These are phyloP conservation scores for Globisporangium abappressorium DNA, from an alignment of 352 stramenopile genomes.

Conservation along the genomic window DNA sequence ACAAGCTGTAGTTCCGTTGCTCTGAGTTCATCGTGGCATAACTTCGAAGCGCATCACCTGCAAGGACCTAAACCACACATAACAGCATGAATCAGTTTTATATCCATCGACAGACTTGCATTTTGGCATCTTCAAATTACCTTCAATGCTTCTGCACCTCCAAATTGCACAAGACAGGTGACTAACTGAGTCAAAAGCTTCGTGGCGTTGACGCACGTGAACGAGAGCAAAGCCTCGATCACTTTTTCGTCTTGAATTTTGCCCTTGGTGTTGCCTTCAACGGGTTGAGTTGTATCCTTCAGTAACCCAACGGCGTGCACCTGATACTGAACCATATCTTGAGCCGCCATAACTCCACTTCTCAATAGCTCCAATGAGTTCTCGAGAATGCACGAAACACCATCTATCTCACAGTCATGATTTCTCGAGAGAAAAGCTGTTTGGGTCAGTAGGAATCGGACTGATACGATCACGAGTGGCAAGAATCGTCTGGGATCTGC, in stretches of 20 bases:
- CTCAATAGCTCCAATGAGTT: slow-evolving; percentile 19
- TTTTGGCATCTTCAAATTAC: slow-evolving; percentile 17
- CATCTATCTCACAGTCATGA: slow-evolving; percentile 30
- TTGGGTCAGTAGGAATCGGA: slow-evolving; percentile 42
- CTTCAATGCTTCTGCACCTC: slow-evolving; percentile 39
- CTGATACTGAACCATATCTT: not conserved
- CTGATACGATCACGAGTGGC: slow-evolving; percentile 25
- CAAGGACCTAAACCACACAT: slow-evolving; percentile 20
- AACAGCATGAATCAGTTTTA: slow-evolving; percentile 3
- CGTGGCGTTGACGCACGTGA: slow-evolving; percentile 21
- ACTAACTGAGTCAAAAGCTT: slow-evolving; percentile 31
- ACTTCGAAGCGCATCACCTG: slow-evolving; percentile 22
- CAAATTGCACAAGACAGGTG: slow-evolving; percentile 31
- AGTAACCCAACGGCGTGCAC: slow-evolving; percentile 23
- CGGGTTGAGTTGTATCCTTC: slow-evolving; percentile 21
- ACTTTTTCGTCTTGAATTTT: slow-evolving; percentile 15
- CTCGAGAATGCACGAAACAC: slow-evolving; percentile 29
- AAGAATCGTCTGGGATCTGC: slow-evolving; percentile 26
- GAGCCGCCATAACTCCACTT: not conserved
- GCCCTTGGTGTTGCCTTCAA: slow-evolving; percentile 16
- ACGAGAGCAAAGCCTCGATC: slow-evolving; percentile 34
- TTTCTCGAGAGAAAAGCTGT: slow-evolving; percentile 30
- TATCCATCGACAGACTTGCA: not conserved
- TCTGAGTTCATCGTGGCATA: slow-evolving; percentile 11
- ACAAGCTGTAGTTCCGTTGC: slow-evolving; percentile 33